Evolutionary conservation across 306 rosid genomes (phyloP), one percentile per base, ranked within the genome.

Genomic region (Pueraria montana): DNA sequence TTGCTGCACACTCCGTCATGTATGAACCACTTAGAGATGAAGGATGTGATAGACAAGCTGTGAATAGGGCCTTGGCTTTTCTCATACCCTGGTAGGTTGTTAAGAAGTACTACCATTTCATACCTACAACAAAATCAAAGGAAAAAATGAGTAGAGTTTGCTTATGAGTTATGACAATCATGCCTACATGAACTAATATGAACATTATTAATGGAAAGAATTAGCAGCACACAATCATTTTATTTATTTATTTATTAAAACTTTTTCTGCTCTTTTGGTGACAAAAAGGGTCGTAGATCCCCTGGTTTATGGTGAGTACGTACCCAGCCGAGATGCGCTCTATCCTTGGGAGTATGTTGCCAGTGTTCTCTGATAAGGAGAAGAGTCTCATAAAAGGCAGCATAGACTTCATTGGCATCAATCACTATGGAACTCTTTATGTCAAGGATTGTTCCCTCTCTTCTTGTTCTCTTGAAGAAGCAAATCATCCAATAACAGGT

Each of bases 21-120:
- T 88, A 69, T 85, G 94, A 92, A 84, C 94, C 94, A 13, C 78
- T 91, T 24, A 82, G 88, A 52, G 90, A 91, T 74, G 59, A 88
- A 76, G 89, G 84, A 70, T 61, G 73, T 24, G 95, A n/a, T 52
- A 65, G 75, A 68, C 80, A 53, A 59, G 94, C 93, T 36, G 90
- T 5, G 18, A 36, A 43, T 4, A 91, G 97, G 83, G 91, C 86
- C 58, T 78, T 92, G 46, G 85, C 88, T 76, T 92, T 91, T 88
- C 23, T 14, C n/a, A 0, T 66, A 11, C 89, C 70, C 13, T 89
- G 93, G 93, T 92, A 80, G 86, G 89, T 40, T 53, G 10, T n/a
- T n/a, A n/a, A 53, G 64, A 62, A 56, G 42, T 62, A 16, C 9
- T 32, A n/a, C n/a, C n/a, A 49, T 61, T 42, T 62, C 26, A 62